Base-by-base conservation (phyloP, 768 basidiomycete species). In the Pulveroboletus sp. region DNA sequence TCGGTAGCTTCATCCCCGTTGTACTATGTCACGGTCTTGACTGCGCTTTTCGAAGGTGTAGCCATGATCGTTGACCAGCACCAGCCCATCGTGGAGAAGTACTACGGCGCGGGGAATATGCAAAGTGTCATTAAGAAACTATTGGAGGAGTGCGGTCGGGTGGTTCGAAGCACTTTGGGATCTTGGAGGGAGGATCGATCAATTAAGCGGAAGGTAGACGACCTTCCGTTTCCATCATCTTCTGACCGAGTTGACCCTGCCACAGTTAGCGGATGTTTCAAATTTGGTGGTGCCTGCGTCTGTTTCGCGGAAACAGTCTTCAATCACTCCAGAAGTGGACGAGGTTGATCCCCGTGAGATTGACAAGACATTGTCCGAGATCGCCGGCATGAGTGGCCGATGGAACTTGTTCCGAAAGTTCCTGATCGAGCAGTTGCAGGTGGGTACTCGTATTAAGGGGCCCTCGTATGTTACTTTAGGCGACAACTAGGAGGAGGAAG, bases 11-110 rank as follows among this genome's bases (percentile, higher is more conserved):
- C 93, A 9, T 95, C 93, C 0, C 87, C 95, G 0, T 69, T 93
- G 23, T 95, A 96, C 70, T 98, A 92, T 64, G 83, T 96, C 55
- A 85, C 91, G 3, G 80, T 85, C 11, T 71, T 99, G 47, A 97
- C 95, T 2, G 85, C 90, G 6, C 78, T 99, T 2, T 93, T 98
- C 57, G 96, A 99, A 70, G 88, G 86, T 48, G 86, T 99, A 43
- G 96, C 94, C 0, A 82, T 91, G 75, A 93, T 99, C 55, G 85
- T 99, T 19, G 93, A 95, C 60, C 96, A 99, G 62, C 96, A 99
- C 63, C 95, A 96, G 57, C 90, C 93, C 2, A 83, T 99, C 5
- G 94, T 99, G 1, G 95, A 97, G 63, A 98, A 96, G 70, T 98
- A 99, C 69, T 99, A 99, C 60, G 96, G 96, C 0, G 58, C 67